Evolutionary conservation across 2,329 filamentous ascomycete genomes (phyloP).

Genomic region (Ciborinia camelliae): DNA sequence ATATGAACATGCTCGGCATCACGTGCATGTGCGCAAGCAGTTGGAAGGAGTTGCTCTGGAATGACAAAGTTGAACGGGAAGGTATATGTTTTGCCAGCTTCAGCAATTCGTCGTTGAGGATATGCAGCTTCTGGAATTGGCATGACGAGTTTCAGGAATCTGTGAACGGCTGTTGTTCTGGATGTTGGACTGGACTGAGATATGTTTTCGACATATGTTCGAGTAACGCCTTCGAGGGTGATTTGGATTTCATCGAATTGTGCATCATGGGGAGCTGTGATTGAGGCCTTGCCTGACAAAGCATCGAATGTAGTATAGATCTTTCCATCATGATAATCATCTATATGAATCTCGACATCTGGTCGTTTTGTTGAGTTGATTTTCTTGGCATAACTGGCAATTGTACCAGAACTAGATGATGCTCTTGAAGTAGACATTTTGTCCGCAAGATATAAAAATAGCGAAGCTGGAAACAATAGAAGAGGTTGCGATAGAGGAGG

Average conservation of each 20-base stretch:
- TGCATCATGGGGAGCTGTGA: constrained; percentile 33
- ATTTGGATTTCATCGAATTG: constrained; percentile 37
- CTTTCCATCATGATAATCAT: constrained; percentile 31
- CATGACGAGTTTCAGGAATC: constrained; percentile 37
- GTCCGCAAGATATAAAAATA: neutral
- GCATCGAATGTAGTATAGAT: constrained; percentile 36
- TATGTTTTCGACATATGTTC: constrained; percentile 35
- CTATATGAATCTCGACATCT: constrained; percentile 33
- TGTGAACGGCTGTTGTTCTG: constrained; percentile 33
- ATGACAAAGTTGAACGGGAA: constrained; percentile 38
- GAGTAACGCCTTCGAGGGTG: constrained; percentile 33
- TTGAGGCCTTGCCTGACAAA: constrained; percentile 31
- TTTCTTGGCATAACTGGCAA: constrained; percentile 32
- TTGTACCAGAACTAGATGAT: constrained; percentile 28
- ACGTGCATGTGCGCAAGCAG: constrained; percentile 31
- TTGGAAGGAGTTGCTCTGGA: constrained; percentile 35
- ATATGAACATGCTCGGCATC: constrained; percentile 33
- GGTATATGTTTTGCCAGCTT: constrained; percentile 34
- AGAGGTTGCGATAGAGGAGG: neutral
- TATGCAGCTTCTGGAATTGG: constrained; percentile 35
- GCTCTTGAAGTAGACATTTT: constrained; percentile 29
- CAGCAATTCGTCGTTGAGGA: constrained; percentile 33
- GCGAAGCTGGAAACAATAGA: constrained; percentile 13
- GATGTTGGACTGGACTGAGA: constrained; percentile 29
- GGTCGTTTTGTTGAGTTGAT: constrained; percentile 25